phyloP scores from a whole-genome alignment of 2,329 filamentous ascomycete genomes.

The Diaporthe vexans region DNA sequence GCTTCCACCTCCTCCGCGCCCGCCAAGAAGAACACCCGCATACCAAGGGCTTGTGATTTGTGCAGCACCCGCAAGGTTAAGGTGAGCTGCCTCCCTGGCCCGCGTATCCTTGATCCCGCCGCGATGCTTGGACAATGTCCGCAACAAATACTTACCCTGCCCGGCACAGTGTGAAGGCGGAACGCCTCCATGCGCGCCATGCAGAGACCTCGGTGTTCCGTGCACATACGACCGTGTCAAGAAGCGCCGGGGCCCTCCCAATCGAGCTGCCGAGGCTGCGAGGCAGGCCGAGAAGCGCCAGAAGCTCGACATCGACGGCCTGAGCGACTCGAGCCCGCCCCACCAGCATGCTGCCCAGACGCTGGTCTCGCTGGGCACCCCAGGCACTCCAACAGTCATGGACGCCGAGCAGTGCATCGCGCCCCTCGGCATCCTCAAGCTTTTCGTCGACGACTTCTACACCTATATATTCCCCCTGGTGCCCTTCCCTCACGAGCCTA shows the following conservation, averaged over 20 bases:
- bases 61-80: conserved; percentile 74
- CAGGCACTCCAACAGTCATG: conserved; percentile 54
- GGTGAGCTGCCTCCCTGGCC: conserved; percentile 46
- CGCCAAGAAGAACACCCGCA: conserved; percentile 64
- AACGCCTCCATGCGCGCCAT: conserved; percentile 69
- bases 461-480: conserved; percentile 84
- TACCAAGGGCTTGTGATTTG: conserved; percentile 72
- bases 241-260: conserved; percentile 71
- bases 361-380: conserved; percentile 59
- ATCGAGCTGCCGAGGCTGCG: conserved; percentile 70
- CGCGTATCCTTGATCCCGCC: neutral
- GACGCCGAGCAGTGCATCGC: conserved; percentile 77
- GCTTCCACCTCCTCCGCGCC: conserved; percentile 7
- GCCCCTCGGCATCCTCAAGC: conserved; percentile 75
- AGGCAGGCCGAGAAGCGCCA: conserved; percentile 64
- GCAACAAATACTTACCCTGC: conserved; percentile 24
- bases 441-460: conserved; percentile 85
- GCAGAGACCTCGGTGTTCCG: conserved; percentile 68
- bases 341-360: conserved; percentile 64
- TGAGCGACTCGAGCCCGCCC: conserved; percentile 52
- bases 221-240: conserved; percentile 71
- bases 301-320: conserved; percentile 52
- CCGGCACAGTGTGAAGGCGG: conserved; percentile 64
- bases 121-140: neutral
- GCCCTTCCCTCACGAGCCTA: conserved; percentile 84